phyloP scores from a whole-genome alignment of 306 rosid genomes.

The Vicia villosa region DNA sequence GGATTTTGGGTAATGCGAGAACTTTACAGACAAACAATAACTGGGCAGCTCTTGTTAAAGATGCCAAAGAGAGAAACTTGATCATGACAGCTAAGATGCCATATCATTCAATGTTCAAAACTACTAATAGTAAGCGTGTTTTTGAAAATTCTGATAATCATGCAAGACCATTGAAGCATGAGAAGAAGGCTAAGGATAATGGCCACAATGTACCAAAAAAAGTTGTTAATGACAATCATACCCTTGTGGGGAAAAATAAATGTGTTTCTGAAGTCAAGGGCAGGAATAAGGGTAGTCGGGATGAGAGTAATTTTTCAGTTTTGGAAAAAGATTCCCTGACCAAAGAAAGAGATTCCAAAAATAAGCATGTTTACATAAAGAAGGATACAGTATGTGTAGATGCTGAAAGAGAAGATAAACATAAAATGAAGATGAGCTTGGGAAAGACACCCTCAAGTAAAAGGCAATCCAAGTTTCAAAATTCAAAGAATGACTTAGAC shows the following conservation, averaged over 20 bases:
- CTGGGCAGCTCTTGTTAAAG: conserved; percentile 88
- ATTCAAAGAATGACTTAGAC: conserved; percentile 43
- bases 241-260: conserved; percentile 45
- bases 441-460: conserved; percentile 43
- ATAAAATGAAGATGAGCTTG: conserved; percentile 31
- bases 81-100: conserved; percentile 61
- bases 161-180: conserved; percentile 40
- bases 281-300: conserved; percentile 39
- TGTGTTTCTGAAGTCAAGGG: conserved; percentile 38
- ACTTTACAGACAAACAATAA: conserved; percentile 77
- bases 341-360: conserved; percentile 38
- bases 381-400: conserved; percentile 39
- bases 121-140: conserved; percentile 35
- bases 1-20: conserved; percentile 91
- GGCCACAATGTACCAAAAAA: conserved; percentile 33
- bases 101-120: conserved; percentile 59
- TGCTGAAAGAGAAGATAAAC: conserved; percentile 44
- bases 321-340: conserved; percentile 37
- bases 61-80: conserved; percentile 78
- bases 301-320: conserved; percentile 35
- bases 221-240: conserved; percentile 40
- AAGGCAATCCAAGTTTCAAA: conserved; percentile 48
- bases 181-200: conserved; percentile 47
- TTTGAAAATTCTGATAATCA: conserved; percentile 41
- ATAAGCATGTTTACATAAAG: conserved; percentile 35